Evolutionary conservation across 2,329 filamentous ascomycete genomes (phyloP), one percentile per base, ranked within the genome.

Genomic region (Xylaria sp.): DNA sequence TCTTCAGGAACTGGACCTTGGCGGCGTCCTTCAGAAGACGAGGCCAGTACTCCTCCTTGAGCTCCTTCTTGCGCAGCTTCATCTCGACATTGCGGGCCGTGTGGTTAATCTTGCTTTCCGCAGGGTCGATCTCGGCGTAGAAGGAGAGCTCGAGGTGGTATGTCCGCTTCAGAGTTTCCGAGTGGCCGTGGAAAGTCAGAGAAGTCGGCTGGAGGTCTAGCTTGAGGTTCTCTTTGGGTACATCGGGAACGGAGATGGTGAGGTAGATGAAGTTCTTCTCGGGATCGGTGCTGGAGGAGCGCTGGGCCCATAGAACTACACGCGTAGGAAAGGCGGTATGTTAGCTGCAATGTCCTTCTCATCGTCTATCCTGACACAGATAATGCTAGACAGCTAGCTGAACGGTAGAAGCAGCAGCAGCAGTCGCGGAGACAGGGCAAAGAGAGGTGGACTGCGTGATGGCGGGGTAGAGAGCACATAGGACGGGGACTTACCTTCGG

Each of bases 1-100:
- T 98, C 91, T 97, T 97, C 79, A 99, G 84, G 89, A 94, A 99
- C 85, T 98, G 96, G 64, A 93, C 85, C 86, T 94, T 97, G 88
- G 93, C 91, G 75, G 86, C 82, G 70, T 95, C 93, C 90, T 98
- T 98, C 80, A 98, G 88, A 78, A 99, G 88, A 73, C 96, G 90
- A 72, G 94, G 94, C 96, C 96, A 99, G 89, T 91, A 98, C 83
- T 96, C 94, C 79, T 94, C 90, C 83, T 94, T 93, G 74, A 96
- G 88, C 79, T 97, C 94, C 91, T 98, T 98, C 92, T 99, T 99
- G 83, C 93, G 90, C 82, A 99, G 88, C 81, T 97, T 92, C 77
- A 98, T 83, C 86, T 97, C 92, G 75, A 98, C 86, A 78, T 94
- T 94, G 83, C 95, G 94, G 79, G 89, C 86, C 55, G 92, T 97